A percentile compares a stretch with the other conserved stretches of the same genome.
phyloP scores from a whole-genome alignment of 306 rosid genomes.

The Dalbergia cultrata region DNA sequence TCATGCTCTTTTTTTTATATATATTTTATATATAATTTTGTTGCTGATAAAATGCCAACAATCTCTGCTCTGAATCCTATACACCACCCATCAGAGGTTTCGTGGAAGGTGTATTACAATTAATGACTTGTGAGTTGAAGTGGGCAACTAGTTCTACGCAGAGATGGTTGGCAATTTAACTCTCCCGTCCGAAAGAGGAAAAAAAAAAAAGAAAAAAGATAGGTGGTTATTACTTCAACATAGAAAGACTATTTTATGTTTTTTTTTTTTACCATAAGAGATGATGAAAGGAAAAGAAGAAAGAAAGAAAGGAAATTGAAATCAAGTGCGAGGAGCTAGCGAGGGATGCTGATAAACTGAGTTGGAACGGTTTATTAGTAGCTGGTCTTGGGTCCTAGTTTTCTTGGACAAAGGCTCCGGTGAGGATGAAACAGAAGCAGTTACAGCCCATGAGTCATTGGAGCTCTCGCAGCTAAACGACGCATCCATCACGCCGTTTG shows the following conservation, averaged over 20 bases:
- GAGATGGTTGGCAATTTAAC: slow-evolving; percentile 74
- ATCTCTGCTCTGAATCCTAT: slow-evolving; percentile 60
- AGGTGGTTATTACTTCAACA: slow-evolving; percentile 52
- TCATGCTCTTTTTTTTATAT: neutral
- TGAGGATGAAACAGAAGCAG: slow-evolving; percentile 73
- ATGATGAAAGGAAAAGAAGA: neutral
- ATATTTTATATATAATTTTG: slow-evolving; percentile 27
- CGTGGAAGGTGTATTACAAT: slow-evolving; percentile 14
- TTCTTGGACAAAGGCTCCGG: slow-evolving; percentile 79
- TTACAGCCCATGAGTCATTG: slow-evolving; percentile 74
- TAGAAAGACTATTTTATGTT: slow-evolving; percentile 15
- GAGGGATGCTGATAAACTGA: slow-evolving; percentile 51
- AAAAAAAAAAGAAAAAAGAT: slow-evolving; percentile 34
- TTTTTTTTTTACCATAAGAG: slow-evolving; percentile 4
- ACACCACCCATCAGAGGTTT: slow-evolving; percentile 38
- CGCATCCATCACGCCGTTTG: slow-evolving; percentile 80
- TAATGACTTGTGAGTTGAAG: slow-evolving; percentile 25
- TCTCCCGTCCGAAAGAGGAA: slow-evolving; percentile 31
- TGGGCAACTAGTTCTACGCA: slow-evolving; percentile 41
- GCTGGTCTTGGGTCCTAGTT: slow-evolving; percentile 57
- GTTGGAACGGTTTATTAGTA: slow-evolving; percentile 41
- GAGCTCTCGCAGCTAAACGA: slow-evolving; percentile 79
- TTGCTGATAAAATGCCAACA: slow-evolving; percentile 72
- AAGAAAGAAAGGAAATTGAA: slow-evolving; percentile 3
- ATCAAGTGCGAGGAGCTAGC: slow-evolving; percentile 16